Conservation (phyloP, 2,329 filamentous ascomycete genomes). For the Cryphonectria nitschkei region DNA sequence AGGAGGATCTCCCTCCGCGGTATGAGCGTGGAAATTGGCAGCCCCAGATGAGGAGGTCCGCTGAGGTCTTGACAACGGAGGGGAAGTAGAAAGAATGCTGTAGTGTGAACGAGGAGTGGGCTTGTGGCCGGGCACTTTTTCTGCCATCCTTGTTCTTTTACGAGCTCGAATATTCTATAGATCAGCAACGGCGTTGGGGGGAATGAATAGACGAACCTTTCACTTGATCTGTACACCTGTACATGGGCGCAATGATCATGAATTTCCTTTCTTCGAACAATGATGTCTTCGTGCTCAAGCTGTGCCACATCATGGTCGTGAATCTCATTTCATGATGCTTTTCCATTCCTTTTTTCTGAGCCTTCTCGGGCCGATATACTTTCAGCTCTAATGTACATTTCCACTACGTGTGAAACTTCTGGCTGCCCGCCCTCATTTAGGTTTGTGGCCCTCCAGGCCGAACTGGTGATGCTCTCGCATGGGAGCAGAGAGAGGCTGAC, state of each 20-base stretch:
- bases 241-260: not conserved
- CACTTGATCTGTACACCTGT: not conserved
- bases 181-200: not conserved
- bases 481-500: not conserved
- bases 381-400: slow-evolving; percentile 23
- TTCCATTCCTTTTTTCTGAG: slow-evolving; percentile 10
- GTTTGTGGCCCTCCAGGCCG: not conserved
- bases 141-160: not conserved
- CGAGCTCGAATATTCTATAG: not conserved
- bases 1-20: slow-evolving; percentile 18
- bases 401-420: not conserved
- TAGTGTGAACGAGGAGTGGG: not conserved
- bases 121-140: not conserved
- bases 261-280: too few relatives aligned
- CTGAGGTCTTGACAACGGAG: slow-evolving; percentile 13
- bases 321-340: slow-evolving; percentile 1
- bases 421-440: not conserved
- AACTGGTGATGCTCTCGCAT: not conserved
- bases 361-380: slow-evolving; percentile 14
- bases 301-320: not conserved
- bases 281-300: not conserved
- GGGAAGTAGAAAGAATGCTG: slow-evolving; percentile 3
- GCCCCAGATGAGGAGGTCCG: slow-evolving; percentile 7
- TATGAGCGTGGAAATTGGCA: slow-evolving; percentile 23
- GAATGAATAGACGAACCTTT: not conserved